Conservation (phyloP, 1,284 basidiomycete genomes). For the Cystobasidium slooffiae region DNA sequence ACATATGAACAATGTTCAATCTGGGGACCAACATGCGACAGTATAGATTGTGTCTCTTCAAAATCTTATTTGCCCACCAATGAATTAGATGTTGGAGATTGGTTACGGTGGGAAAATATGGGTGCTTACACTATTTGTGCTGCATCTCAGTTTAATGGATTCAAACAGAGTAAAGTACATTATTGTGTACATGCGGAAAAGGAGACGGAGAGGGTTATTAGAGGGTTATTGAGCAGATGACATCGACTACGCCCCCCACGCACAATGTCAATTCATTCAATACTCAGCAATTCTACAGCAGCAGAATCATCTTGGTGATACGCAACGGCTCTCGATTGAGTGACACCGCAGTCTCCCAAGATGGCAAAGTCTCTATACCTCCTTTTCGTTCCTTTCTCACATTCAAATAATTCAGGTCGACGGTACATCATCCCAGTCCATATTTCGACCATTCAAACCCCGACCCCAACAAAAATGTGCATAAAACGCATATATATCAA, state of each 20-base stretch:
- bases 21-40: slow-evolving; percentile 73
- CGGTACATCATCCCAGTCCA: too few species aligned
- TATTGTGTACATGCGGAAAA: slow-evolving; percentile 57
- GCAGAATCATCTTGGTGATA: too few species aligned
- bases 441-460: too few species aligned
- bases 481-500: too few species aligned
- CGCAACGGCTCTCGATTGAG: too few species aligned
- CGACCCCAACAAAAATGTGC: too few species aligned
- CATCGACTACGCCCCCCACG: not conserved
- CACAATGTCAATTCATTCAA: not conserved
- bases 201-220: slow-evolving; percentile 17
- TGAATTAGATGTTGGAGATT: slow-evolving; percentile 76
- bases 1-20: slow-evolving; percentile 50
- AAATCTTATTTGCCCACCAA: slow-evolving; percentile 67
- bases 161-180: slow-evolving; percentile 56
- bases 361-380: too few species aligned
- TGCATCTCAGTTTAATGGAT: slow-evolving; percentile 64
- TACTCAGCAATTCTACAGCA: not conserved
- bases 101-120: slow-evolving; percentile 90
- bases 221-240: slow-evolving; percentile 8
- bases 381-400: too few species aligned
- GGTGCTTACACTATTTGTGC: slow-evolving; percentile 92
- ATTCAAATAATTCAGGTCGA: too few species aligned
- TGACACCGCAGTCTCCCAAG: too few species aligned
- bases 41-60: slow-evolving; percentile 78